A percentile compares a stretch with the other conserved stretches of the same genome.
Evolutionary conservation across 2,329 filamentous ascomycete species (phyloP).

Genomic region (Scortechinia acanthostroma): DNA sequence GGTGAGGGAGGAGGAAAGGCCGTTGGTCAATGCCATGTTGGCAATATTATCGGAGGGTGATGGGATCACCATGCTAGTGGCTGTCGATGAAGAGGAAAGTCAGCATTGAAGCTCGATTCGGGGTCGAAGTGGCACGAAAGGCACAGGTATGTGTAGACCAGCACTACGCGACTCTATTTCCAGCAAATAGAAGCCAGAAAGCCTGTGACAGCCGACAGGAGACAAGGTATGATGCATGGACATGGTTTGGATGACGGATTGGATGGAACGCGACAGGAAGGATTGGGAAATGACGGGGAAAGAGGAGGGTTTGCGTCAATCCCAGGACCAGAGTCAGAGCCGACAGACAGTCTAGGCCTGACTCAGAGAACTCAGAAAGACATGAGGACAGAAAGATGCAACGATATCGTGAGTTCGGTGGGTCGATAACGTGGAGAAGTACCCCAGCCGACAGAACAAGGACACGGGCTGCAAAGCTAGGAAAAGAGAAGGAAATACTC

Average conservation of each 20-base stretch:
- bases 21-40: background rate
- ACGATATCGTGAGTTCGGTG: background rate
- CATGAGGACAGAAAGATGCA: too few relatives aligned
- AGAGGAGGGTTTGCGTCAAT: background rate
- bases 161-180: background rate
- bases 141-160: background rate
- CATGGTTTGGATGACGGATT: background rate
- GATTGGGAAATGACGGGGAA: too few relatives aligned
- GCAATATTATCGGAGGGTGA: background rate
- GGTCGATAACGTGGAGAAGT: conserved; percentile 2
- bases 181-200: background rate
- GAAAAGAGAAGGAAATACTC: background rate
- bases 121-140: background rate
- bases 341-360: too few relatives aligned
- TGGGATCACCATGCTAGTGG: conserved; percentile 2
- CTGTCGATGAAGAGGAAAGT: background rate
- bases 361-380: too few relatives aligned
- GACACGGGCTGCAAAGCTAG: background rate
- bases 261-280: background rate
- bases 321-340: background rate
- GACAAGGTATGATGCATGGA: background rate
- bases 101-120: background rate
- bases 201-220: background rate
- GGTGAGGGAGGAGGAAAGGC: background rate
- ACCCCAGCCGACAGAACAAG: too few relatives aligned